Base-by-base conservation (phyloP, 139 green algal genomes). In the Closterium sp. region DNA sequence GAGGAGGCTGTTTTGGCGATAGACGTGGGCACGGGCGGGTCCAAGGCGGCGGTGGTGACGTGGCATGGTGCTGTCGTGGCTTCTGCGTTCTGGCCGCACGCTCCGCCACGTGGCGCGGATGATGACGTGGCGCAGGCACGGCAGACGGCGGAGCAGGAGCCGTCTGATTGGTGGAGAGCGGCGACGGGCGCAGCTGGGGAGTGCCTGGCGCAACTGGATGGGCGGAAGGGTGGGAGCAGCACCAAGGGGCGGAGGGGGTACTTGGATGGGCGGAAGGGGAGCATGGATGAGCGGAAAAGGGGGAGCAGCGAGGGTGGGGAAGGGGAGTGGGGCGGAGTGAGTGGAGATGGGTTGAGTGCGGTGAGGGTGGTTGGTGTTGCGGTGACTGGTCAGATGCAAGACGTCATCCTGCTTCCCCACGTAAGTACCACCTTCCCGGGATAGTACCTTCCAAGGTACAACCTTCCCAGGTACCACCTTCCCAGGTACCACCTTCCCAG, bases 21-120 rank as follows among this genome's bases (percentile, higher is more conserved):
- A 86, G 89, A 91, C 21, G 84, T 91, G 17, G 89, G 89, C 19
- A 91, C 89, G 84, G 38, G 89, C 19, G 89, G 89, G 21, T 89
- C 89, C 7, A 91, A 91, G 29, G 89, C 89, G 31, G 89, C 89
- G 88, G 27, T 91, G 38, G 32, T 91, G 6, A 84, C 89, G 79
- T 85, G 30, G 30, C 24, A 10, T 87, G 89, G 89, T 21, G 31
- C 89, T 89, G 89, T 91, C 28, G 27, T 91, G 31, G 31, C 85
- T 29, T 87, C 85, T 29, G 85, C n/a, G 27, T 87, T 87, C 28
- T 31, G 28, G n/a, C 85, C 85, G n/a, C 85, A 87, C 85, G 28
- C n/a, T 87, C 85, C 85, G n/a, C 85, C 85, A 87, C 62, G 62
- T 79, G 62, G 62, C 62, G 17, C 62, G 62, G 62, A 27, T 79